Evolutionary conservation across 495 filamentous ascomycete species (phyloP), one percentile per base, ranked within the genome.

Genomic region (Hypoxylon intermedium): DNA sequence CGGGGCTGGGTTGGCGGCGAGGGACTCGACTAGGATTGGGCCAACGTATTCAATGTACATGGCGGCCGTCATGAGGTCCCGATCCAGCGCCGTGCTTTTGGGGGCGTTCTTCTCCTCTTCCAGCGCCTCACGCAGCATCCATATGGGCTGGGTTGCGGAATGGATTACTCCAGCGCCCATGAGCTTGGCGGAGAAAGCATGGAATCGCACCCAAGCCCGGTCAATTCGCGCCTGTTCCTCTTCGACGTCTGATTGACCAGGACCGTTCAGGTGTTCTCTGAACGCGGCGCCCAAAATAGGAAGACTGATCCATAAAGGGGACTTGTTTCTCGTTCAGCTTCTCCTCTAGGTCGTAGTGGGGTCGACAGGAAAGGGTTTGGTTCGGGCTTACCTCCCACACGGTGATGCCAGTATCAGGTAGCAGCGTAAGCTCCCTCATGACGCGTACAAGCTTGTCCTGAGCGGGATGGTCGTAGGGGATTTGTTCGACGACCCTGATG

Each of bases 41-140:
- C 68, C 68, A 1, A 53, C 59, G 31, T 58, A 68, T 15, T 70
- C 68, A 49, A 70, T 55, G 58, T 70, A 70, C 51, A 65, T 53
- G 9, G 65, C 68, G 3, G 65, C 68, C 1, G 33, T 48, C 23
- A 21, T 48, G 0, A 70, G 50, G 11, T 20, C 52, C 7, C 53
- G 49, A 9, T 60, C 56, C 5, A 65, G 2, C 2, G 15, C 40
- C 1, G 36, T 18, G 15, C 26, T 48, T 15, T 41, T 38, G 16
- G 38, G 28, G 0, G 58, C 19, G 26, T 46, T 20, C 6, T 4
- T 37, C 4, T 56, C 23, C 20, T 63, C 37, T 16, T 70, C 67
- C 0, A 70, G 53, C 23, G 60, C 64, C 2, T 55, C 59, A 18
- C 67, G 52, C 21, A 70, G 11, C 56, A 67, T 67, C 67, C 67